phyloP scores from a whole-genome alignment of 2,329 filamentous ascomycete genomes.

The Nemania diffusa region DNA sequence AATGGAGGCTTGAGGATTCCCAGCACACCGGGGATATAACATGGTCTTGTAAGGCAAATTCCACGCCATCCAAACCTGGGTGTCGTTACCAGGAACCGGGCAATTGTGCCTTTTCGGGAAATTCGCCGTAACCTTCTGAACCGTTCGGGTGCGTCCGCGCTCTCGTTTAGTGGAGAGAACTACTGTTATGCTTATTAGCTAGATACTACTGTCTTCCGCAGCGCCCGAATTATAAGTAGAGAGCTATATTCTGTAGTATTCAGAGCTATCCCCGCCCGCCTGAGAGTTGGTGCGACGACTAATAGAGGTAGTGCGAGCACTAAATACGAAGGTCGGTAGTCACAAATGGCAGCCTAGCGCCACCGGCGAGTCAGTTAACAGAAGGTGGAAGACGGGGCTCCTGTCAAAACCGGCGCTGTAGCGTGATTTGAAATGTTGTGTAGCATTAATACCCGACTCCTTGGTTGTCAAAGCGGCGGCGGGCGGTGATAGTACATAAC shows the following conservation, averaged over 20 bases:
- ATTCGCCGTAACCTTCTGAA: background rate
- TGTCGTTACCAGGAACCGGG: background rate
- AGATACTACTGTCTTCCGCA: background rate
- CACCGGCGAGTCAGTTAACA: background rate
- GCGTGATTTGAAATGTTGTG: background rate
- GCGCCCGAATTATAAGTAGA: background rate
- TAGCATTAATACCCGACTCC: constrained; percentile 4
- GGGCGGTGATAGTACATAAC: background rate
- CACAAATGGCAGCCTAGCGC: background rate
- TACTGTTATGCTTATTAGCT: background rate
- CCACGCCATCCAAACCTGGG: background rate
- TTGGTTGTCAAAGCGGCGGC: background rate
- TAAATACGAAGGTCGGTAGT: background rate
- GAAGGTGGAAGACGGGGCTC: background rate
- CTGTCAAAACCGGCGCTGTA: background rate
- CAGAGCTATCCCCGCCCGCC: background rate
- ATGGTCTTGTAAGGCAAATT: background rate
- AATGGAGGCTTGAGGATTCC: background rate
- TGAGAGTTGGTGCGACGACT: constrained; percentile 4
- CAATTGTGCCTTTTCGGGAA: constrained; percentile 6
- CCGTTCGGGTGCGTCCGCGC: constrained; percentile 8
- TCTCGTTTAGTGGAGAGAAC: background rate
- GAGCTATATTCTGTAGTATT: background rate
- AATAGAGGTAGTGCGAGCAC: background rate
- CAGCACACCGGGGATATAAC: background rate